Conservation (phyloP, 768 basidiomycete genomes). For the Leccinum subgranulosum region DNA sequence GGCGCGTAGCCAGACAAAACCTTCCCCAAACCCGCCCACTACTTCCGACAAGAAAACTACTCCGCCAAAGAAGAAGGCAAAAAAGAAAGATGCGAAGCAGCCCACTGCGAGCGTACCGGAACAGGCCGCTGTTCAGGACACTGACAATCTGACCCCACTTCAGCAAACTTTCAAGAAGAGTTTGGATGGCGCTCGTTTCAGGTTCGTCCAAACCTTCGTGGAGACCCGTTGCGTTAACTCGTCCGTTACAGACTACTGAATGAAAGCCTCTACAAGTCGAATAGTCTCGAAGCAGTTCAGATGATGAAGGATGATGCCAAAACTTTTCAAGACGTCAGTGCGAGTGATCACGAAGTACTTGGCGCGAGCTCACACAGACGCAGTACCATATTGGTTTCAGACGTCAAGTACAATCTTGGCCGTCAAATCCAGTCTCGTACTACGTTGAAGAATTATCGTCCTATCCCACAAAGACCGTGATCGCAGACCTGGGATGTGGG, state of each 20-base stretch:
- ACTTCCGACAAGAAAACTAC: neutral
- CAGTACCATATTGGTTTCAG: slow-evolving; percentile 95
- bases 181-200: slow-evolving; percentile 83
- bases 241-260: slow-evolving; percentile 70
- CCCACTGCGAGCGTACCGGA: slow-evolving; percentile 17
- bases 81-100: slow-evolving; percentile 21
- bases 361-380: slow-evolving; percentile 9
- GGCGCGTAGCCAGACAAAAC: slow-evolving; percentile 3
- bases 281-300: slow-evolving; percentile 65
- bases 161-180: slow-evolving; percentile 78
- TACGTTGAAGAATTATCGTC: slow-evolving; percentile 65
- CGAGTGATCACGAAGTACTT: slow-evolving; percentile 1
- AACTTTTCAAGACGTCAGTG: slow-evolving; percentile 76
- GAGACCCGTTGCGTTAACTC: slow-evolving; percentile 7
- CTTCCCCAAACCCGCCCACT: slow-evolving; percentile 8
- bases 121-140: slow-evolving; percentile 5
- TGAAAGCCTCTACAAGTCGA: slow-evolving; percentile 86
- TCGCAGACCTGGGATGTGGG: slow-evolving; percentile 94
- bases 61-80: slow-evolving; percentile 13
- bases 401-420: slow-evolving; percentile 90
- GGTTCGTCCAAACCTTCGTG: slow-evolving; percentile 39
- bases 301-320: slow-evolving; percentile 85
- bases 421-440: slow-evolving; percentile 86
- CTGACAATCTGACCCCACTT: slow-evolving; percentile 55
- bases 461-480: slow-evolving; percentile 64